phyloP scores from a whole-genome alignment of 768 basidiomycete species.

The Candolleomyces aberdarensis region DNA sequence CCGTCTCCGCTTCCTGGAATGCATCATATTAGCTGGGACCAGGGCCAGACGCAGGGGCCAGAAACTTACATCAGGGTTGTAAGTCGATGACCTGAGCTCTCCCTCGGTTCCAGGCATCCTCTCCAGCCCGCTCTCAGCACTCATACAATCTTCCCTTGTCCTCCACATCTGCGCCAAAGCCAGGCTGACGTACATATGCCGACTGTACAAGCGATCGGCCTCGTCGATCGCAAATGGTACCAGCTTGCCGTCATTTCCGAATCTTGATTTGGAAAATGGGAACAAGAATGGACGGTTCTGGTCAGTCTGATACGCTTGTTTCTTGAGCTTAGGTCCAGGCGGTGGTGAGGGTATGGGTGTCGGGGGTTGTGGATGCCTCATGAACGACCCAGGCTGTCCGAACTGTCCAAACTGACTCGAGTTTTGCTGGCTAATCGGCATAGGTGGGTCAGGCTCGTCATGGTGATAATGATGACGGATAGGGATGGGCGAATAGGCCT shows the following conservation, averaged over 20 bases:
- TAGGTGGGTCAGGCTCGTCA: conserved; percentile 56
- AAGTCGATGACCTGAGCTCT: conserved; percentile 50
- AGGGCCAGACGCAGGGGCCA: not conserved
- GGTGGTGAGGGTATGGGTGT: conserved; percentile 91
- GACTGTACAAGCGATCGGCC: conserved; percentile 85
- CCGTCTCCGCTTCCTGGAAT: conserved; percentile 51
- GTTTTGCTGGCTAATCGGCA: conserved; percentile 37
- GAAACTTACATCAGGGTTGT: conserved; percentile 35
- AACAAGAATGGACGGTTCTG: conserved; percentile 92
- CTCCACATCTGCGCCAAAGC: conserved; percentile 94
- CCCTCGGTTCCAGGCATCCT: conserved; percentile 68
- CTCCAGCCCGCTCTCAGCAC: conserved; percentile 88
- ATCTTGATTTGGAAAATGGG: conserved; percentile 77
- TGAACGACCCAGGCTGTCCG: conserved; percentile 29
- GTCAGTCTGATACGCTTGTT: conserved; percentile 98
- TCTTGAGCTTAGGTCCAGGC: conserved; percentile 84
- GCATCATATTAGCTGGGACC: not conserved
- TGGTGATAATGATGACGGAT: conserved; percentile 94
- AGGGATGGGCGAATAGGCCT: conserved; percentile 91
- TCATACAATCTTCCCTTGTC: conserved; percentile 93
- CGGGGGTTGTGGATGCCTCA: conserved; percentile 59
- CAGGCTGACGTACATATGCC: conserved; percentile 87
- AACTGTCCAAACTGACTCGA: conserved; percentile 9
- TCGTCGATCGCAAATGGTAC: conserved; percentile 97
- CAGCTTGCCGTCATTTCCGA: conserved; percentile 57